Conservation (phyloP, 345 rosid species). For the Dipteronia sinensis region DNA sequence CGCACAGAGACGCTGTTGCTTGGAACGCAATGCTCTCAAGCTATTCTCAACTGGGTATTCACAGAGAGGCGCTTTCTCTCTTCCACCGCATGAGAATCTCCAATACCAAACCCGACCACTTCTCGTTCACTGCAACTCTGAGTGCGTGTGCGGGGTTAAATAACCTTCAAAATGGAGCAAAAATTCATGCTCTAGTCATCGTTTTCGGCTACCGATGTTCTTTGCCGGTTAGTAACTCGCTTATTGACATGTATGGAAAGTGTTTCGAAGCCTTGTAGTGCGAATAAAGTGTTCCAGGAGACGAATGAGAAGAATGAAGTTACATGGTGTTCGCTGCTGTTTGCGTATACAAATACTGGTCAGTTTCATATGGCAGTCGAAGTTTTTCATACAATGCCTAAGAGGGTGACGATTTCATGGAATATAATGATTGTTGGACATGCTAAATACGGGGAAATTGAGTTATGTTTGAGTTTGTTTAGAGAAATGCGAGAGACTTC, state of each 20-base stretch:
- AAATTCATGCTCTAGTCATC: conserved; percentile 51
- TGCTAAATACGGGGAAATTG: conserved; percentile 53
- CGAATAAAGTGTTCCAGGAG: conserved; percentile 56
- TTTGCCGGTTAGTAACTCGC: conserved; percentile 60
- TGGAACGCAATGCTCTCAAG: conserved; percentile 81
- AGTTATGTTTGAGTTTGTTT: conserved; percentile 48
- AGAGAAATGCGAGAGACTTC: conserved; percentile 49
- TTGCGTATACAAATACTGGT: conserved; percentile 52
- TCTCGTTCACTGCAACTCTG: conserved; percentile 65
- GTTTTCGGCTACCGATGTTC: conserved; percentile 44
- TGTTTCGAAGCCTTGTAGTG: conserved; percentile 50
- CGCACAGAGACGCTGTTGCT: conserved; percentile 50
- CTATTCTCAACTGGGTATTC: conserved; percentile 62
- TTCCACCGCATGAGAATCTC: conserved; percentile 49
- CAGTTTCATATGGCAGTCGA: conserved; percentile 36
- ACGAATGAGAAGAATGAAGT: conserved; percentile 62
- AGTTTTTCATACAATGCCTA: conserved; percentile 60
- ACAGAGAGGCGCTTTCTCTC: conserved; percentile 50
- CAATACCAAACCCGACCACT: conserved; percentile 48
- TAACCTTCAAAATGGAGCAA: conserved; percentile 45
- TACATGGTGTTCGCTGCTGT: conserved; percentile 83
- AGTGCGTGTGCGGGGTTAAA: conserved; percentile 50
- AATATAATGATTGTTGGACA: conserved; percentile 69
- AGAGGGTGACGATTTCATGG: conserved; percentile 61
- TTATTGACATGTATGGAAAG: conserved; percentile 83